Percentiles rank a stretch among this genome's conserved stretches.
phyloP scores from a whole-genome alignment of 2,329 filamentous ascomycete genomes.

The Massarina eburnea region DNA sequence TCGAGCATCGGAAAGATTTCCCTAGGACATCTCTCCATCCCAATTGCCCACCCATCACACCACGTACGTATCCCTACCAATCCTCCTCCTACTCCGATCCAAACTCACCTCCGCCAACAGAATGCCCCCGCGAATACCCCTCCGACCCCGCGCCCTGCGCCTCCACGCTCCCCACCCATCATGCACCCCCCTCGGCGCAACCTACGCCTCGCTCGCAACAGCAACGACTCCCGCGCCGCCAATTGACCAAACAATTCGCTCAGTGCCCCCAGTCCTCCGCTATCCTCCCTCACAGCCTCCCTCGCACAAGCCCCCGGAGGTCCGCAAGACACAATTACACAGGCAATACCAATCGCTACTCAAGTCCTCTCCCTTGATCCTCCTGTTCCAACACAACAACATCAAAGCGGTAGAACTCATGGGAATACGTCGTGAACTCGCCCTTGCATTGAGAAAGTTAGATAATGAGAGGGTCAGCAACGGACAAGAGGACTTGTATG shows the following conservation, averaged over 20 bases:
- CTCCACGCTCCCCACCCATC: conserved; percentile 22
- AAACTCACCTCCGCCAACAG: conserved; percentile 5
- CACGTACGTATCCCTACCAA: conserved; percentile 23
- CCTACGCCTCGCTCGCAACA: conserved; percentile 55
- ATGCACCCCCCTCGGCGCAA: conserved; percentile 36
- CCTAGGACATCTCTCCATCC: conserved; percentile 16
- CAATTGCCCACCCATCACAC: conserved; percentile 28
- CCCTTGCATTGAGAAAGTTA: conserved; percentile 61
- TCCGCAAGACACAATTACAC: conserved; percentile 85
- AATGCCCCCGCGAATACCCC: conserved; percentile 44
- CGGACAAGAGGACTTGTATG: conserved; percentile 48
- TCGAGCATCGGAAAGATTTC: conserved; percentile 32
- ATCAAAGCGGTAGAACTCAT: conserved; percentile 74
- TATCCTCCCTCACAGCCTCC: conserved; percentile 74
- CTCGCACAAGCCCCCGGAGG: conserved; percentile 81
- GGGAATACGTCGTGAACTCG: conserved; percentile 70
- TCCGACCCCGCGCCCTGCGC: conserved; percentile 34
- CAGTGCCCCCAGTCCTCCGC: conserved; percentile 50
- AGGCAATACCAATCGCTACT: conserved; percentile 86
- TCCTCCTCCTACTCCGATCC: neutral
- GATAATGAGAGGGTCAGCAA: conserved; percentile 71
- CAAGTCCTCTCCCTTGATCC: conserved; percentile 78
- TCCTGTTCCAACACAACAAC: conserved; percentile 84
- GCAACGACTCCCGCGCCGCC: conserved; percentile 56
- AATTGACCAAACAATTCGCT: conserved; percentile 51